Percentiles rank a stretch among this genome's conserved stretches.
These are phyloP conservation scores for Plasmodium relictum DNA, from an alignment of 169 alveolate genomes.

Conservation along the genomic window DNA sequence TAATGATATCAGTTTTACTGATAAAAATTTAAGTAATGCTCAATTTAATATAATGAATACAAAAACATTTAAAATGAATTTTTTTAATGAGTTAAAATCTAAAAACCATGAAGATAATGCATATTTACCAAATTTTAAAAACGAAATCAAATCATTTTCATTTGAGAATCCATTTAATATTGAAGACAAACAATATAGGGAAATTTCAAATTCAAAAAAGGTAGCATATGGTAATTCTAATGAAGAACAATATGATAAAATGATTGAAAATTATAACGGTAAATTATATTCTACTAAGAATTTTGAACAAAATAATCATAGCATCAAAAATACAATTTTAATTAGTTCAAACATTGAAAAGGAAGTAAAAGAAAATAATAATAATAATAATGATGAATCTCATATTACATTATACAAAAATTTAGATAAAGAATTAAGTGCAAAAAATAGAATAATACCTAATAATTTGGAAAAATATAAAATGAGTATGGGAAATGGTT, in stretches of 20 bases:
- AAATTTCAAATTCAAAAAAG: background rate
- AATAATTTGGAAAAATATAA: no score
- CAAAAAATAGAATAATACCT: no score
- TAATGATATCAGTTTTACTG: constrained; percentile 62
- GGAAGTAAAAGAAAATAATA: no score
- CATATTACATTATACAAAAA: no score
- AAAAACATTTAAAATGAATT: constrained; percentile 17
- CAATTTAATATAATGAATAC: constrained; percentile 57
- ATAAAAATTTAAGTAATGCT: constrained; percentile 15
- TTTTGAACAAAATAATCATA: background rate
- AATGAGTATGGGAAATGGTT: no score
- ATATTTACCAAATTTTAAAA: background rate
- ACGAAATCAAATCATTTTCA: background rate
- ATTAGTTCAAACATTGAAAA: no score
- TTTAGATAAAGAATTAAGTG: no score
- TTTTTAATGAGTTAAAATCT: background rate
- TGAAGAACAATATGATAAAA: background rate
- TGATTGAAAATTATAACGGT: background rate
- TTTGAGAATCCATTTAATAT: background rate
- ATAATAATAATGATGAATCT: no score
- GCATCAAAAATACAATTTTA: background rate
- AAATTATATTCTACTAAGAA: background rate
- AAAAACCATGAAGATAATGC: constrained; percentile 2
- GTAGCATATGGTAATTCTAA: background rate
- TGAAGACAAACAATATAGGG: background rate